Evolutionary conservation across 805 yeast genomes (phyloP), one percentile per base, ranked within the genome.

Genomic region (Candida rishiriensis): DNA sequence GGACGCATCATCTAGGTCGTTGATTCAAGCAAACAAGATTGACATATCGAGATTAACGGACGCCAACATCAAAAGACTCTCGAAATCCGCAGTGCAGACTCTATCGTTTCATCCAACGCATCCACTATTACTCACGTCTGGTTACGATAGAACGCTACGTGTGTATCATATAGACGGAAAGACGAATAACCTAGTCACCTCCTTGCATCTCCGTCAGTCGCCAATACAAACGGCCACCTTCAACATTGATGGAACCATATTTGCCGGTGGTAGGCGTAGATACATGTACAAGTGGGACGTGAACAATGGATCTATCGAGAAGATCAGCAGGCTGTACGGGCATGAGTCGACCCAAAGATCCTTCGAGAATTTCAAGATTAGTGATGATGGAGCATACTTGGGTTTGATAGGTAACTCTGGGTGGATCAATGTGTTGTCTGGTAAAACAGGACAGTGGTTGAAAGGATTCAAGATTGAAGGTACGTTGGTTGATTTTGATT

Each of bases 251-350:
- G 46, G 53, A 50, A 74, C 70, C 57, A 80, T 91, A 10, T 83
- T 79, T 59, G 86, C 95, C 2, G 96, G 85, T 49, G 99, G 98
- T 47, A 80, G 97, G 68, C 79, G 99, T 69, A 76, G 87, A 46
- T 90, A 83, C 61, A 83, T 93, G 88, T 88, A 85, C 66, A 82
- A 88, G 39, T 90, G 98, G 96, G 90, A 89, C 63, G 71, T 93
- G 40, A 61, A 63, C 42, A 51, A 47, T 42, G 78, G 79, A 13
- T 68, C 76, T 1, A 79, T 89, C 36, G 96, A 89, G 52, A 93
- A 90, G 66, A 80, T 93, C 34, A 79, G 86, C 42, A 79, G 97
- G 64, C 67, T 91, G 73, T 91, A 90, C 61, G 99, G 99, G 3
- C 96, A 90, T 58, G 96, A 88, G 59, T 69, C 75, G 31, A 79